Percentiles rank a stretch among this genome's conserved stretches.
Conservation (phyloP, 129 eudicot species). For the Cynara cardunculus region DNA sequence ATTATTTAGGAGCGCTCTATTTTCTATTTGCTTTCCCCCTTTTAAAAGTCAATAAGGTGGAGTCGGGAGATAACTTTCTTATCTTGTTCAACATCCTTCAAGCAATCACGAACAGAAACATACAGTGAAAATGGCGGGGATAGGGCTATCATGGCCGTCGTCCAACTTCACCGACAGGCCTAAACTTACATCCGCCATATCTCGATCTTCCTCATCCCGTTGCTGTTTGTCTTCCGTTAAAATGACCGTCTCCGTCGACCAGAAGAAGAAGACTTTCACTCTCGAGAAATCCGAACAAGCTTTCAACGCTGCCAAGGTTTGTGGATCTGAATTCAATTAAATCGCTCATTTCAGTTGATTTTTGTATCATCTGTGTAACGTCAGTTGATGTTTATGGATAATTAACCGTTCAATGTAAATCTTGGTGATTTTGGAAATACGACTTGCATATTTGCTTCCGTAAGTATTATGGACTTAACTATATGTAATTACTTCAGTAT, state of each 20-base stretch:
- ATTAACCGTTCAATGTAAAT: background rate
- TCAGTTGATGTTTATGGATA: background rate
- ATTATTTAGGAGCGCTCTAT: too few relatives aligned
- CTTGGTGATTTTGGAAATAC: background rate
- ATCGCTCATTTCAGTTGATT: background rate
- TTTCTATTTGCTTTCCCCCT: background rate
- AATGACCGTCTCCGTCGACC: slow-evolving; percentile 54
- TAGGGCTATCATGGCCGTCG: slow-evolving; percentile 47
- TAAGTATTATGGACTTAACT: background rate
- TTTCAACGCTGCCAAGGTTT: slow-evolving; percentile 82
- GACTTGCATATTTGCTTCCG: background rate
- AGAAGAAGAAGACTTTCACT: slow-evolving; percentile 63
- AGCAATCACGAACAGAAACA: background rate
- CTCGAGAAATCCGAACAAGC: slow-evolving; percentile 88
- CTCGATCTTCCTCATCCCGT: slow-evolving; percentile 29
- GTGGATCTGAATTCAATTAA: background rate
- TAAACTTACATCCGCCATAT: slow-evolving; percentile 12
- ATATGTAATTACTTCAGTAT: background rate
- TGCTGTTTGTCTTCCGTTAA: slow-evolving; percentile 33
- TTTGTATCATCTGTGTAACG: background rate
- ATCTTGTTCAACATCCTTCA: background rate
- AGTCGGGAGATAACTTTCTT: background rate
- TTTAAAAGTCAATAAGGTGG: background rate
- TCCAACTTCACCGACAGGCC: slow-evolving; percentile 29
- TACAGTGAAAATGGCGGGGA: slow-evolving; percentile 35